Conservation (phyloP, 495 filamentous ascomycete species). For the Letharia lupina region DNA sequence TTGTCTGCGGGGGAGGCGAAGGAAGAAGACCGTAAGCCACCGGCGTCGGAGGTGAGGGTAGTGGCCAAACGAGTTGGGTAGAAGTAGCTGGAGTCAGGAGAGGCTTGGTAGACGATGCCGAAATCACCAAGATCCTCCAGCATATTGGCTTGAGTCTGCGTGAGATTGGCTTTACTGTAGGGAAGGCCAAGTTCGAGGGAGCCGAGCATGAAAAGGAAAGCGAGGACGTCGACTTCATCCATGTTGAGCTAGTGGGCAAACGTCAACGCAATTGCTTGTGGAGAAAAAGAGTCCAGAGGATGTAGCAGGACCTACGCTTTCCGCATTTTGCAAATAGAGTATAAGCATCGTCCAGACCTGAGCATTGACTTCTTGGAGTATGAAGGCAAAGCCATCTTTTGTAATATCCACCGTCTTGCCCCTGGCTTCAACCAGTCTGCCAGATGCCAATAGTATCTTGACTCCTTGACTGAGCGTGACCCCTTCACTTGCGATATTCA, state of each 20-base stretch:
- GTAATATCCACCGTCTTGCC: constrained; percentile 63
- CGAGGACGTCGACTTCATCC: constrained; percentile 86
- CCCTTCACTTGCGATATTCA: constrained; percentile 40
- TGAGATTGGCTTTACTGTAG: constrained; percentile 73
- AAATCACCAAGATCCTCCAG: constrained; percentile 79
- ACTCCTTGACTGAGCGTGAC: constrained; percentile 66
- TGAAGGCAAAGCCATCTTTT: constrained; percentile 83
- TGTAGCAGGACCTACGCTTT: constrained; percentile 36
- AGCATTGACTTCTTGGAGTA: constrained; percentile 88
- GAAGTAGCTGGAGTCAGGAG: constrained; percentile 54
- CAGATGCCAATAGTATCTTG: constrained; percentile 67
- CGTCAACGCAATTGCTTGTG: constrained; percentile 14
- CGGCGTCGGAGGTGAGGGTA: constrained; percentile 80
- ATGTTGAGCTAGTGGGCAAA: constrained; percentile 47
- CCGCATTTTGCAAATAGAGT: constrained; percentile 82
- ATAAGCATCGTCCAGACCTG: constrained; percentile 95
- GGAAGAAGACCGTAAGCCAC: constrained; percentile 53
- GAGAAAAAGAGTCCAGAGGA: not conserved
- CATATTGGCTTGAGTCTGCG: constrained; percentile 74
- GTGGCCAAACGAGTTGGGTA: constrained; percentile 93
- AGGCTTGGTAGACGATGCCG: constrained; percentile 71
- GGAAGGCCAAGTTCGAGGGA: constrained; percentile 82
- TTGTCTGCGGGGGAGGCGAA: constrained; percentile 35
- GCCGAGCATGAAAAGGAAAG: constrained; percentile 93
- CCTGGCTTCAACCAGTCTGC: constrained; percentile 66